phyloP scores from a whole-genome alignment of 1,284 basidiomycete species.

The Apiotrichum gamsii region DNA sequence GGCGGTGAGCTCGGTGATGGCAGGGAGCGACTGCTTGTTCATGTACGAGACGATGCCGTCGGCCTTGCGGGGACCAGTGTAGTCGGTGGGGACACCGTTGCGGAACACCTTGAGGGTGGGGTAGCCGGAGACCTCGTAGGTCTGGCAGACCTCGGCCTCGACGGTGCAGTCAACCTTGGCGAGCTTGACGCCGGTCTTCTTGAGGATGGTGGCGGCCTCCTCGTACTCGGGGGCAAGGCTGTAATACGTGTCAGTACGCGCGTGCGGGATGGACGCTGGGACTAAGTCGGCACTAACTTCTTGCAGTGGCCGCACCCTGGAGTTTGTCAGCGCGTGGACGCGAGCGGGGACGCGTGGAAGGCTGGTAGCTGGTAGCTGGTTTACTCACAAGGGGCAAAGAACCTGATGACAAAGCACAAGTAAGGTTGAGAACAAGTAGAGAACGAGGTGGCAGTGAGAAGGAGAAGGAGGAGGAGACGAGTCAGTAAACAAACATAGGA shows the following conservation, averaged over 20 bases:
- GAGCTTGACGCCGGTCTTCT: conserved; percentile 80
- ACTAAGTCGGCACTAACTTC: conserved; percentile 26
- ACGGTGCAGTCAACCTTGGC: conserved; percentile 96
- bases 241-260: not conserved
- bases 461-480: too few relatives aligned
- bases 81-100: conserved; percentile 70
- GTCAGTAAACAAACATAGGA: too few relatives aligned
- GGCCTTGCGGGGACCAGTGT: conserved; percentile 82
- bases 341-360: too few relatives aligned
- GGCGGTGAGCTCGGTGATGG: conserved; percentile 72
- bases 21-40: conserved; percentile 97
- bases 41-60: conserved; percentile 98
- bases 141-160: conserved; percentile 75
- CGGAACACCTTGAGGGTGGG: conserved; percentile 76
- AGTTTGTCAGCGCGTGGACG: conserved; percentile 1
- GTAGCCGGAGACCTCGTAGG: conserved; percentile 71
- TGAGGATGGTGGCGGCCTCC: conserved; percentile 87
- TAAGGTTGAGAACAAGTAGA: not conserved
- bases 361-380: not conserved
- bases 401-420: conserved; percentile 19
- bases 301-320: conserved; percentile 49
- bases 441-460: too few relatives aligned
- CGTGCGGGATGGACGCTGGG: not conserved
- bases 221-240: conserved; percentile 85
- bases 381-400: conserved; percentile 46